Conservation (phyloP, 768 basidiomycete species). For the Mrakia blollopis region DNA sequence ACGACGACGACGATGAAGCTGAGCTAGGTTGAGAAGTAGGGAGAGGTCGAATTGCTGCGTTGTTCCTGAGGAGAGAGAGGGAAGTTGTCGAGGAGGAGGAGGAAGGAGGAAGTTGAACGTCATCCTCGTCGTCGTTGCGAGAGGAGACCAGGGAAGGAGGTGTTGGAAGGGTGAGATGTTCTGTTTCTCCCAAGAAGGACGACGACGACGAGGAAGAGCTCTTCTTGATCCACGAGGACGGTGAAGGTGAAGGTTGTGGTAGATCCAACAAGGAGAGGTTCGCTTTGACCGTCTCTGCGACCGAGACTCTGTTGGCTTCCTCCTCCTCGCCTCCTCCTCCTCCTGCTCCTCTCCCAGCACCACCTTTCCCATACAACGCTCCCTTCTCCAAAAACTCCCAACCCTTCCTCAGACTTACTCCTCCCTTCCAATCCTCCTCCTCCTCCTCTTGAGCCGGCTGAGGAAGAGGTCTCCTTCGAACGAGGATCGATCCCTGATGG, state of each 20-base stretch:
- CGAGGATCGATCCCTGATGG: background rate
- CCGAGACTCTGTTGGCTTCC: constrained; percentile 11
- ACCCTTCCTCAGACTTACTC: constrained; percentile 3
- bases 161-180: background rate
- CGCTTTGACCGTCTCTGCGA: constrained; percentile 30
- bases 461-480: background rate
- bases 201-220: background rate
- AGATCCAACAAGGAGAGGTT: background rate
- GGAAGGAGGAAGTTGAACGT: background rate
- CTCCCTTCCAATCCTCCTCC: constrained; percentile 7
- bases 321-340: background rate
- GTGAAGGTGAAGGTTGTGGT: background rate
- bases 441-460: background rate
- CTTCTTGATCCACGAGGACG: background rate
- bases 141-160: background rate
- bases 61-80: background rate
- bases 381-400: constrained; percentile 12
- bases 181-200: background rate
- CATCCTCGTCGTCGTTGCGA: background rate
- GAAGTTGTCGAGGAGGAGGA: background rate
- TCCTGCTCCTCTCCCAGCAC: too few species aligned
- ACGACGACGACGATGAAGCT: too few species aligned
- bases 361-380: background rate
- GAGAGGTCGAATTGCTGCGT: background rate
- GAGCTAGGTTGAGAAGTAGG: background rate